Base-by-base conservation (phyloP, 805 yeast genomes). In the Huiozyma naganishii region DNA sequence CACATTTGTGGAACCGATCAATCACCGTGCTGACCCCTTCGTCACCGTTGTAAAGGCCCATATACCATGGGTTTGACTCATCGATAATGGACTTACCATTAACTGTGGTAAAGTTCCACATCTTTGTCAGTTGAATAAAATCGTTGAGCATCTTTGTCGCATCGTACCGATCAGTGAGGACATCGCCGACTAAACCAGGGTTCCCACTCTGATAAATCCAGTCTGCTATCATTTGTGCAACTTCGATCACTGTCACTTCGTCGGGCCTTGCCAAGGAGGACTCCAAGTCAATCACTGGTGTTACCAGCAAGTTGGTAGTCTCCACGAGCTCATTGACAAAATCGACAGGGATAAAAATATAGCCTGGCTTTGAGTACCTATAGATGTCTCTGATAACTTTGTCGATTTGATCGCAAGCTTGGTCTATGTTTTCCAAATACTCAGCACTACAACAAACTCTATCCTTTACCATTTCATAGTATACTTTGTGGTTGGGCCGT, bases 31-130 rank as follows among this genome's bases (percentile, higher is more conserved):
- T 64, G 29, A 64, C 63, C 2, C 83, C 75, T 43, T 71, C 72
- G 32, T 58, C 58, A 32, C 95, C 95, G 49, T 72, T 76, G 59
- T 82, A 89, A 33, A 75, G 77, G 34, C 95, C 96, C 47, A 79
- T 70, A 56, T 74, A 88, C 39, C 72, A 68, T 6, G 72, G 67
- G 47, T 71, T 67, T n/a, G 76, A 62, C 64, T 88, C 97, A 62
- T 88, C 80, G 36, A 88, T 62, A 27, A 77, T 62, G 7, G 85
- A 79, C 60, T 87, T 82, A 11, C 88, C 94, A 74, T 75, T 76
- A 41, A 73, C 69, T 0, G 88, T 75, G 7, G 79, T 67, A 60
- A 62, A 83, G 51, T 70, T 76, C 59, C 76, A 80, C 55, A 75
- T 72, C 41, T 67, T 57, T 12, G 73, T 55, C 13, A 30, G 29